These are phyloP conservation scores for Ophiostoma ips DNA, from an alignment of 2,329 filamentous ascomycete species.

Conservation along the genomic window DNA sequence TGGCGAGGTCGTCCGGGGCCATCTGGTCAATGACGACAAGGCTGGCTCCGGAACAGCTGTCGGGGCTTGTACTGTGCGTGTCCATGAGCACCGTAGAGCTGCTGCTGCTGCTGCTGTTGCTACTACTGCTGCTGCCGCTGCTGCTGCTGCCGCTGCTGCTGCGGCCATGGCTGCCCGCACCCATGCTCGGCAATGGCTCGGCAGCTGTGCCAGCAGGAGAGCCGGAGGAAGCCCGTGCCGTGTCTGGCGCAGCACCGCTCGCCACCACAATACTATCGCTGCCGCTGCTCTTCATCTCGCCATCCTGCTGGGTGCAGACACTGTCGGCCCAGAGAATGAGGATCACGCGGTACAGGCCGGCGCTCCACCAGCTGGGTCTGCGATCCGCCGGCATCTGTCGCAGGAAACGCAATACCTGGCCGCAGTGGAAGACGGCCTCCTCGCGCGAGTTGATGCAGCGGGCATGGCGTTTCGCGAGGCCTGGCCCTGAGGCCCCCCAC, in stretches of 20 bases:
- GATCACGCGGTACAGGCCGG: constrained; percentile 52
- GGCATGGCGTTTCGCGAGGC: constrained; percentile 30
- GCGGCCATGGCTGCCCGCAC: not conserved
- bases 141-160: not conserved
- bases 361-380: constrained; percentile 58
- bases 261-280: not conserved
- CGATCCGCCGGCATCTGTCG: constrained; percentile 44
- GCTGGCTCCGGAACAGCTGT: not conserved
- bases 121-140: not conserved
- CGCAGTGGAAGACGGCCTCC: constrained; percentile 52
- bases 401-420: constrained; percentile 50
- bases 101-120: not conserved
- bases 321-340: constrained; percentile 51
- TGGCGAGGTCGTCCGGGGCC: constrained; percentile 23
- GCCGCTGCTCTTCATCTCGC: not conserved
- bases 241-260: not conserved
- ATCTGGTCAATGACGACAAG: constrained; percentile 27
- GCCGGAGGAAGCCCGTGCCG: too few species aligned
- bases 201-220: not conserved
- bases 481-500: too few species aligned
- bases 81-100: constrained; percentile 2
- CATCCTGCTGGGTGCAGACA: constrained; percentile 21
- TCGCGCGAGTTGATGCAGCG: constrained; percentile 49
- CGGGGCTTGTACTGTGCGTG: too few species aligned
- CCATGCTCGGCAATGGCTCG: too few species aligned